Percentiles rank a stretch among this genome's conserved stretches.
These are phyloP conservation scores for Bryoglossum gracile DNA, from an alignment of 495 filamentous ascomycete species.

Conservation along the genomic window DNA sequence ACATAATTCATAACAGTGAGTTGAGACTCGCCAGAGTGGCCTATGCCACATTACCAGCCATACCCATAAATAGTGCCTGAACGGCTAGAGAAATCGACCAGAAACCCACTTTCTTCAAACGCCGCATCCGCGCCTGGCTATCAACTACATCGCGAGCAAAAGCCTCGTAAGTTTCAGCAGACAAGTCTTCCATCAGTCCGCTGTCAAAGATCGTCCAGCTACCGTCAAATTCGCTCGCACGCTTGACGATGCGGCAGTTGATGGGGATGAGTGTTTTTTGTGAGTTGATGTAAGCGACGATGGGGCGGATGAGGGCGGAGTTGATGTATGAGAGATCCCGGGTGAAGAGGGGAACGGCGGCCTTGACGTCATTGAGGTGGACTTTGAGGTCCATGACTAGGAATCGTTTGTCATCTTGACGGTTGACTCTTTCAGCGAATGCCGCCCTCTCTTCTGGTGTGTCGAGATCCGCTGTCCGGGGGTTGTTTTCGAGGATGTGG, in stretches of 20 bases:
- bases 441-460: conserved; percentile 16
- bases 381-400: conserved; percentile 84
- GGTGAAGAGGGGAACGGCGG: conserved; percentile 86
- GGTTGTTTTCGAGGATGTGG: conserved; percentile 35
- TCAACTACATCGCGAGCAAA: conserved; percentile 86
- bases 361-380: conserved; percentile 85
- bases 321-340: conserved; percentile 88
- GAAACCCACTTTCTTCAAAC: conserved; percentile 92
- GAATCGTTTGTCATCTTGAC: conserved; percentile 55
- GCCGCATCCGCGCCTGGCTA: conserved; percentile 70
- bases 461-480: conserved; percentile 17
- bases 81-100: conserved; percentile 89
- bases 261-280: conserved; percentile 90
- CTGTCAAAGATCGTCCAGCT: conserved; percentile 94
- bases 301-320: conserved; percentile 87
- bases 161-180: conserved; percentile 85
- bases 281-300: conserved; percentile 98
- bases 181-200: conserved; percentile 91
- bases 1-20: conserved; percentile 5
- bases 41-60: conserved; percentile 78
- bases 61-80: conserved; percentile 91
- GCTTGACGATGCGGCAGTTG: conserved; percentile 88
- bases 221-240: conserved; percentile 80
- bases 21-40: conserved; percentile 2
- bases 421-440: conserved; percentile 15